Conservation (phyloP, 257 asterid species). For the Solanum chmielewskii region DNA sequence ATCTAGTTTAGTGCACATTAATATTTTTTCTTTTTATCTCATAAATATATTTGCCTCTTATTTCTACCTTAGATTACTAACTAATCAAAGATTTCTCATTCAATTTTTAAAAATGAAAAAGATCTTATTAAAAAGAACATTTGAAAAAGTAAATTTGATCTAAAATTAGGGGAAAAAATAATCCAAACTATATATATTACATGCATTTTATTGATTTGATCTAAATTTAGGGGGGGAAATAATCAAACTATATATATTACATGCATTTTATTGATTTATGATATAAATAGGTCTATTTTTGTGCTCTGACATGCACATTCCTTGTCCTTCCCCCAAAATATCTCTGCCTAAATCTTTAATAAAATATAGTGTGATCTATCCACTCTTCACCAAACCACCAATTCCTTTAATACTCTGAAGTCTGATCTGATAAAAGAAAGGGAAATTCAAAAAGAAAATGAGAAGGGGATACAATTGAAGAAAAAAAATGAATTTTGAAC, state of each 20-base stretch:
- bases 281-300: not conserved
- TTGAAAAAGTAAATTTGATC: not conserved
- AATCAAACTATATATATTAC: not conserved
- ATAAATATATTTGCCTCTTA: not conserved
- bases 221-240: not conserved
- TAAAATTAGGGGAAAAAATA: not conserved
- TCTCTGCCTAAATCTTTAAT: not conserved
- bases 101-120: not conserved
- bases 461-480: not conserved
- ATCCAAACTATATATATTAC: not conserved
- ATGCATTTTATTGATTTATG: not conserved
- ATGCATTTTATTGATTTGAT: not conserved
- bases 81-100: not conserved
- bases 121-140: not conserved
- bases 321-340: not conserved
- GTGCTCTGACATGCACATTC: not conserved
- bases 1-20: not conserved
- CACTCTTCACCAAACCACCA: not conserved
- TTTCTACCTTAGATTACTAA: not conserved
- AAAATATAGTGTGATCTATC: not conserved
- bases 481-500: not conserved
- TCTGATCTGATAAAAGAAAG: not conserved
- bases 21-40: not conserved
- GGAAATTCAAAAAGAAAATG: not conserved
- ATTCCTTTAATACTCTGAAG: not conserved